phyloP scores from a whole-genome alignment of 441 rosid genomes.

The Raphanus hybrid region DNA sequence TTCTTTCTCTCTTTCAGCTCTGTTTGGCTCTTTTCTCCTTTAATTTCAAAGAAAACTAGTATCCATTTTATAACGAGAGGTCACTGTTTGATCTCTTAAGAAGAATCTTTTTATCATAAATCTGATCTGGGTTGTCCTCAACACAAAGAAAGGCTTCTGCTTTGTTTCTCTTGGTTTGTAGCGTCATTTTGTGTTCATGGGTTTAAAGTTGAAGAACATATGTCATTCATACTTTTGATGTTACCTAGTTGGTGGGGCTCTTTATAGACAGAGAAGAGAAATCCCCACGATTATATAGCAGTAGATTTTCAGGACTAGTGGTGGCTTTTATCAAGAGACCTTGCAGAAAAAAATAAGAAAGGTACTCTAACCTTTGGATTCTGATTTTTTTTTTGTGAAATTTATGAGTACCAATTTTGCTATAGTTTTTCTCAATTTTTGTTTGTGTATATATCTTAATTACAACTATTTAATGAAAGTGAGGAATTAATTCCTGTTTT shows the following conservation, averaged over 20 bases:
- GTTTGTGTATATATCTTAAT: background rate
- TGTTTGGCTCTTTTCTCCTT: background rate
- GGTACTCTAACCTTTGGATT: slow-evolving; percentile 4
- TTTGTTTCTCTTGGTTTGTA: slow-evolving; percentile 7
- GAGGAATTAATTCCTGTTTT: slow-evolving; percentile 14
- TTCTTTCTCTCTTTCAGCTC: background rate
- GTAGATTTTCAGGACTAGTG: background rate
- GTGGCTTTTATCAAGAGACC: slow-evolving; percentile 23
- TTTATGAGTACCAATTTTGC: background rate
- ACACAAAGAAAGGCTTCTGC: background rate
- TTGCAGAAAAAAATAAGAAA: background rate
- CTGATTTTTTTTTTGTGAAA: background rate
- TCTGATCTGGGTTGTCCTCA: slow-evolving; percentile 16
- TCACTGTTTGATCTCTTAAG: slow-evolving; percentile 39
- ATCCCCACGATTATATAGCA: background rate
- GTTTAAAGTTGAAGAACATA: slow-evolving; percentile 32
- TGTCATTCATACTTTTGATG: slow-evolving; percentile 40
- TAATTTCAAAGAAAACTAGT: slow-evolving; percentile 14
- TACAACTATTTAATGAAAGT: background rate
- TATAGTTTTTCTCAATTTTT: background rate
- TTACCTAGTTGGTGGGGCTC: background rate
- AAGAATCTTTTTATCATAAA: slow-evolving; percentile 27
- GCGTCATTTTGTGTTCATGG: slow-evolving; percentile 27
- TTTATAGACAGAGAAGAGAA: no score
- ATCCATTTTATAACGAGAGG: slow-evolving; percentile 28